Evolutionary conservation across 73 alveolate genomes (phyloP).

Genomic region (Symbiodinium natans): DNA sequence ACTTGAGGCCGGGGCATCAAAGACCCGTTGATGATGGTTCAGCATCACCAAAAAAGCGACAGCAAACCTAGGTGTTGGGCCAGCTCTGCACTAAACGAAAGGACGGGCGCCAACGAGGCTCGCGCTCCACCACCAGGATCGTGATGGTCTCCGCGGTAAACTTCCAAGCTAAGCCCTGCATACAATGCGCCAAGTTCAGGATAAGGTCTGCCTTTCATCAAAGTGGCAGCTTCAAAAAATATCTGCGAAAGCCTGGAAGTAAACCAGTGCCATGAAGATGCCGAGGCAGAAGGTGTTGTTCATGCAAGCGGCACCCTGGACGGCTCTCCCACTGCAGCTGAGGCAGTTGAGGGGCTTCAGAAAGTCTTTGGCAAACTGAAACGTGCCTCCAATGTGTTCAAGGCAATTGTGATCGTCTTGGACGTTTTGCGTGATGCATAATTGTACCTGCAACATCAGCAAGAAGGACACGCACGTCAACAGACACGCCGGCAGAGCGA

Average conservation of each 20-base stretch:
- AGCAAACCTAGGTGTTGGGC: slow-evolving; percentile 33
- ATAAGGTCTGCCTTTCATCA: neutral
- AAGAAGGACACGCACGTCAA: too few relatives aligned
- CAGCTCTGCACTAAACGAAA: too few relatives aligned
- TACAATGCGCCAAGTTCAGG: neutral
- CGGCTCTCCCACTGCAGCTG: neutral
- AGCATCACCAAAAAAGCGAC: slow-evolving; percentile 40
- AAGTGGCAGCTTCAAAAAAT: too few relatives aligned
- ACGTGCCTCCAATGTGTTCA: slow-evolving; percentile 73
- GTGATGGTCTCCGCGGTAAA: slow-evolving; percentile 89
- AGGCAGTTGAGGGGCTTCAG: too few relatives aligned
- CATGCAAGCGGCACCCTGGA: slow-evolving; percentile 94
- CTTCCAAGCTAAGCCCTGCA: slow-evolving; percentile 78
- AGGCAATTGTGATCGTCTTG: slow-evolving; percentile 79
- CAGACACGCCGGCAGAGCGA: too few relatives aligned
- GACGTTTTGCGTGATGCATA: slow-evolving; percentile 60
- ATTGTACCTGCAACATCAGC: slow-evolving; percentile 48
- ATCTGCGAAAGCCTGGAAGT: slow-evolving; percentile 93
- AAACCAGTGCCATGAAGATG: slow-evolving; percentile 85
- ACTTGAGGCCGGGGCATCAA: slow-evolving; percentile 30
- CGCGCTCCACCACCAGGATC: slow-evolving; percentile 54
- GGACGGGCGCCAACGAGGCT: neutral
- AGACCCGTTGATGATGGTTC: slow-evolving; percentile 30
- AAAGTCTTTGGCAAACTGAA: too few relatives aligned
- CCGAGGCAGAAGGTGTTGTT: slow-evolving; percentile 94